These are phyloP conservation scores for Phyllachora maydis DNA, from an alignment of 2,329 filamentous ascomycete genomes.

Conservation along the genomic window DNA sequence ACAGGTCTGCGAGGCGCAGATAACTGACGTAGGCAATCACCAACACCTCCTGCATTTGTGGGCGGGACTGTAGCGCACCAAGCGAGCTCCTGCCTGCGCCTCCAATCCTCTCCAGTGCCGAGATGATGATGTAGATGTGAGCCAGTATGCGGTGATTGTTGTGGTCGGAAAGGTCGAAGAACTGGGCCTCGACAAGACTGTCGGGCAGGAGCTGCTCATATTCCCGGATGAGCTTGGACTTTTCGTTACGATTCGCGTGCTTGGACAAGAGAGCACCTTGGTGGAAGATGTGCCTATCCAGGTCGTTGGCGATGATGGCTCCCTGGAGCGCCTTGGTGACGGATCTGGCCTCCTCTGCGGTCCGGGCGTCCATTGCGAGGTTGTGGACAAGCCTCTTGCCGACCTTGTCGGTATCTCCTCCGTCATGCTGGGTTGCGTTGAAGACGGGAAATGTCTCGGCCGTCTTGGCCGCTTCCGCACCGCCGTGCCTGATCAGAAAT, in stretches of 20 bases:
- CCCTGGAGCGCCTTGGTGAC: slow-evolving; percentile 62
- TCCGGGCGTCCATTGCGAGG: slow-evolving; percentile 34
- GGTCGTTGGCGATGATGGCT: slow-evolving; percentile 45
- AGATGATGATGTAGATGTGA: slow-evolving; percentile 43
- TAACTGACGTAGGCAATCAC: slow-evolving; percentile 67
- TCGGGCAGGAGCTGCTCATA: slow-evolving; percentile 13
- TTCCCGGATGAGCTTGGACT: slow-evolving; percentile 21
- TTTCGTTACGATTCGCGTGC: slow-evolving; percentile 19
- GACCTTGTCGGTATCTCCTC: slow-evolving; percentile 29
- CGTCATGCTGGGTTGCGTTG: slow-evolving; percentile 37
- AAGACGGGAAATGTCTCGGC: slow-evolving; percentile 40
- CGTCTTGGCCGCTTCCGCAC: slow-evolving; percentile 28
- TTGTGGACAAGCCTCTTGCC: slow-evolving; percentile 37
- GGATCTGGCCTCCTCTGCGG: slow-evolving; percentile 34
- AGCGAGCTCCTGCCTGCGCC: too few species aligned
- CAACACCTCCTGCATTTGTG: slow-evolving; percentile 46
- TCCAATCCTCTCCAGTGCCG: slow-evolving; percentile 37
- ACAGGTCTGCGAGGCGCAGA: slow-evolving; percentile 49
- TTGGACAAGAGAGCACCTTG: slow-evolving; percentile 32
- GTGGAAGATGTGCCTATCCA: slow-evolving; percentile 34
- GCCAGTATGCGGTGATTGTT: slow-evolving; percentile 47
- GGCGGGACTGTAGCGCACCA: slow-evolving; percentile 5
- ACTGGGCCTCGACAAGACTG: slow-evolving; percentile 20
- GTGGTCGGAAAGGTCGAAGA: slow-evolving; percentile 33
- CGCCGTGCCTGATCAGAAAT: slow-evolving; percentile 37